phyloP scores from a whole-genome alignment of 108 stramenopile genomes.

The Nitzschia sp. region DNA sequence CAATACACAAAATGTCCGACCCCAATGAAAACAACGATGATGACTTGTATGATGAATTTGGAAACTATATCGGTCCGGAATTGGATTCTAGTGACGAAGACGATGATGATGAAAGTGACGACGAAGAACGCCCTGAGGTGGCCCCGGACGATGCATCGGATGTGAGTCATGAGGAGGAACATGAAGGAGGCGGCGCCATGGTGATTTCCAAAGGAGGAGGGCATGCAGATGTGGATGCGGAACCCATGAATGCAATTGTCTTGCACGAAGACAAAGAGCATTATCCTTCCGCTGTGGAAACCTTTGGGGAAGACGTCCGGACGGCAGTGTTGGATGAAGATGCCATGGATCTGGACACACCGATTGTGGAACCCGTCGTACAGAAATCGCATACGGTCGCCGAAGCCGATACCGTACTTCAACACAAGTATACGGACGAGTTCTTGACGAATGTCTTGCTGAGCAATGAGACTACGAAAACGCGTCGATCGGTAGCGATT shows the following conservation, averaged over 20 bases:
- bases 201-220: conserved; percentile 32
- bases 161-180: conserved; percentile 58
- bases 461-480: conserved; percentile 71
- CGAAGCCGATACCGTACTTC: background rate
- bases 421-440: conserved; percentile 43
- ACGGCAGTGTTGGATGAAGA: conserved; percentile 99
- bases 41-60: conserved; percentile 99
- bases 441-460: conserved; percentile 59
- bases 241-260: conserved; percentile 84
- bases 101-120: conserved; percentile 52
- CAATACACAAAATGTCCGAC: no score
- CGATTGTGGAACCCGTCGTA: conserved; percentile 91
- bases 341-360: conserved; percentile 95
- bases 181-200: conserved; percentile 39
- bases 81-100: conserved; percentile 72
- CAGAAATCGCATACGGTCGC: conserved; percentile 51
- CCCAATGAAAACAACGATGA: conserved; percentile 62
- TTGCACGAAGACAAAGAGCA: conserved; percentile 99
- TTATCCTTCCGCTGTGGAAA: conserved; percentile 95
- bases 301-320: conserved; percentile 90
- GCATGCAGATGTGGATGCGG: conserved; percentile 26
- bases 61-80: conserved; percentile 99
- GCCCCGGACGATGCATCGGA: conserved; percentile 76
- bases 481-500: conserved; percentile 84
- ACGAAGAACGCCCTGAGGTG: background rate